Base-by-base conservation (phyloP, 192 early-diverging fungal species). In the Dimargaris xerosporica region DNA sequence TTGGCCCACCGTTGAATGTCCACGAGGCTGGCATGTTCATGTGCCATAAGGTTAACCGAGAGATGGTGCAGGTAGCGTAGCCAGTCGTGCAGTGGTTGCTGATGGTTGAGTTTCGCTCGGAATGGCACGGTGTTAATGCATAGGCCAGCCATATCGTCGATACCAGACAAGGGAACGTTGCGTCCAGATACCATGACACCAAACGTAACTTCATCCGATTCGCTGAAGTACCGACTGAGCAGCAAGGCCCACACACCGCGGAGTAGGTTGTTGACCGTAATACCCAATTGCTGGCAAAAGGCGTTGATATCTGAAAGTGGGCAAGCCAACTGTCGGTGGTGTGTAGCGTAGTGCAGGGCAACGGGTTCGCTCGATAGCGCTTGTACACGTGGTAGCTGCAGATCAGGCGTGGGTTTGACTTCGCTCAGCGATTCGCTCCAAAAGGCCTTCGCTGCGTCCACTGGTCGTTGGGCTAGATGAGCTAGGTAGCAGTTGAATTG, bases 61-160 rank as follows among this genome's bases (percentile, higher is more conserved):
- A 11, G 5, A 13, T 44, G 58, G n/a, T 60, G 25, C 19, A 60
- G 16, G 9, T 52, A 10, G 50, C 23, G 9, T 52, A 52, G n/a
- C 50, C 50, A 52, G 50, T 52, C 50, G 23, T 26, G 6, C 1
- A 52, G 23, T 11, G 50, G 19, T 52, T 52, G 50, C 10, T n/a
- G 23, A 7, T 28, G 23, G 19, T 52, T 19, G 9, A 52, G 21
- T 21, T 10, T 52, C 1, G 28, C 28, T 28, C 58, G 34, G n/a
- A 60, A n/a, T 3, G 58, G 58, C 6, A 60, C 34, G 21, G 58
- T 60, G 42, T 60, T 60, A 43, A 60, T 60, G 19, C 58, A 60
- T 17, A 44, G 25, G 23, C 58, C 58, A 13, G 42, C 58, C 58
- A 60, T 60, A 39, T 21, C 23, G 4, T 60, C 58, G 42, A 60